Evolutionary conservation across 192 early-diverging fungal genomes (phyloP).

Genomic region (Coemansia sp.): DNA sequence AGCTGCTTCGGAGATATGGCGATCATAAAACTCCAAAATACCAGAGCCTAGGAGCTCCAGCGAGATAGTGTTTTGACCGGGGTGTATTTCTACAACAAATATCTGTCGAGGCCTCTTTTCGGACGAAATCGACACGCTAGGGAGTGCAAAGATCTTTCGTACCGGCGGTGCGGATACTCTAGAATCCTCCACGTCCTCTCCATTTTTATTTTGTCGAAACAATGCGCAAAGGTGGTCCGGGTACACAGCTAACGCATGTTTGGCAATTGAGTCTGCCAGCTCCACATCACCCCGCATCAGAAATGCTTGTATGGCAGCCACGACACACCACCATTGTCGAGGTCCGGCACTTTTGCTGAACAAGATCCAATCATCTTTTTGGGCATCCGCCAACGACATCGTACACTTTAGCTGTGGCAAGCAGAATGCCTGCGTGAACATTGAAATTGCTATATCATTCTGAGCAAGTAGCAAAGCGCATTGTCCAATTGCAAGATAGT

Average conservation of each 20-base stretch:
- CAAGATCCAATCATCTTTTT: neutral
- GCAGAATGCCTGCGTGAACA: conserved; percentile 13
- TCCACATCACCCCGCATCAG: conserved; percentile 38
- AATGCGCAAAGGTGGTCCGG: neutral
- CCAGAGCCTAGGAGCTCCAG: neutral
- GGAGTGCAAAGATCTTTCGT: neutral
- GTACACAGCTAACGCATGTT: neutral
- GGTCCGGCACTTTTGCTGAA: conserved; percentile 21
- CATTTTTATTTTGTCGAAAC: neutral
- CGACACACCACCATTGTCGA: conserved; percentile 38
- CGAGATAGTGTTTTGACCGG: neutral
- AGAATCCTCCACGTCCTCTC: too few species aligned
- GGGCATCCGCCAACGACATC: neutral
- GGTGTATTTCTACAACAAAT: neutral
- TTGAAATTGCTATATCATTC: conserved; percentile 27
- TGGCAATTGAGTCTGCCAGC: conserved; percentile 11
- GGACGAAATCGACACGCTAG: neutral
- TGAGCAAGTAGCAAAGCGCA: conserved; percentile 34
- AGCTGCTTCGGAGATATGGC: neutral
- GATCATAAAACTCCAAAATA: neutral
- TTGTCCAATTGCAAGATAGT: conserved; percentile 30
- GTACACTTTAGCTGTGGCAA: neutral
- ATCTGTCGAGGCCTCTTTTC: neutral
- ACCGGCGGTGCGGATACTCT: neutral
- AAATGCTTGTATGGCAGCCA: conserved; percentile 24